A percentile compares a stretch with the other conserved stretches of the same genome.
Conservation (phyloP, 495 filamentous ascomycete species). For the Xylaria scruposa region DNA sequence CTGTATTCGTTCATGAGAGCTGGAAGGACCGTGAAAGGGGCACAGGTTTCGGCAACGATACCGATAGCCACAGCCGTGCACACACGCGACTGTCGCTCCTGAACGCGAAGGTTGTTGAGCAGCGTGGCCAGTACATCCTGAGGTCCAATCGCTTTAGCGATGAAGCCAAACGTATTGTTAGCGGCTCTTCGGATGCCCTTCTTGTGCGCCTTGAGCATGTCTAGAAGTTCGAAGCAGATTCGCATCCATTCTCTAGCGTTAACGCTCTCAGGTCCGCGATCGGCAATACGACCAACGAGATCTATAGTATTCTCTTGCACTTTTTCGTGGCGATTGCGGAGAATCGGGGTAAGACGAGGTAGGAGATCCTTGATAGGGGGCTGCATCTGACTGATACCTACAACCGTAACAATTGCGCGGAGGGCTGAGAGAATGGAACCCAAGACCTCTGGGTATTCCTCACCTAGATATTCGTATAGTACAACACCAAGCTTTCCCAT, state of each 20-base stretch:
- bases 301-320: constrained; percentile 99
- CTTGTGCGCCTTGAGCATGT: constrained; percentile 99
- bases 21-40: constrained; percentile 97
- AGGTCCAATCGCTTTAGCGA: constrained; percentile 98
- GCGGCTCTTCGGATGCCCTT: constrained; percentile 98
- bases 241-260: constrained; percentile 99
- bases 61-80: constrained; percentile 99
- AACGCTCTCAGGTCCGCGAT: constrained; percentile 93
- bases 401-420: constrained; percentile 95
- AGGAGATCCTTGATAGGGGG: constrained; percentile 98
- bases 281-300: constrained; percentile 96
- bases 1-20: constrained; percentile 99
- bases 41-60: constrained; percentile 99
- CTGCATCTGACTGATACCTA: constrained; percentile 98
- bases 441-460: constrained; percentile 98
- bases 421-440: constrained; percentile 96
- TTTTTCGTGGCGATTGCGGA: constrained; percentile 98
- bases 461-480: constrained; percentile 98
- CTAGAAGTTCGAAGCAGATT: constrained; percentile 97
- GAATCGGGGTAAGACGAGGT: constrained; percentile 92
- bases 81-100: constrained; percentile 97
- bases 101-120: constrained; percentile 94
- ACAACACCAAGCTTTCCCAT: constrained; percentile 96
- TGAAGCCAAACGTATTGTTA: constrained; percentile 99
- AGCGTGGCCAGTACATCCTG: constrained; percentile 96